A percentile compares a stretch with the other conserved stretches of the same genome.
These are phyloP conservation scores for Kodamaea ohmeri DNA, from an alignment of 1,139 yeast species.

Conservation along the genomic window DNA sequence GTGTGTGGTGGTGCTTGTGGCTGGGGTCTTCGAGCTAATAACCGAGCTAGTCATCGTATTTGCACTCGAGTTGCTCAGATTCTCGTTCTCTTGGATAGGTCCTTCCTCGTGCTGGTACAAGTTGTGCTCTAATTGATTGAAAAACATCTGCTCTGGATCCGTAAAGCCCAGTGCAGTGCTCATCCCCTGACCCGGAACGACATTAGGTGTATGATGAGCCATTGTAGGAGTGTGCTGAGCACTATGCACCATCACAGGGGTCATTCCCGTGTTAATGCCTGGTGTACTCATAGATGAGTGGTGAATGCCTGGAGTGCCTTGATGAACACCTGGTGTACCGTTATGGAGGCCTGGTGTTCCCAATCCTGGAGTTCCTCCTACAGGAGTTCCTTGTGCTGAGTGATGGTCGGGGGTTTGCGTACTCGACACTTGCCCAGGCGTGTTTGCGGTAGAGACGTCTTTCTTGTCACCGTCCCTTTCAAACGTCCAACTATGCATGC, in stretches of 20 bases:
- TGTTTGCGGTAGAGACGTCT: neutral
- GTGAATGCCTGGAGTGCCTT: slow-evolving; percentile 9
- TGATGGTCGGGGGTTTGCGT: neutral
- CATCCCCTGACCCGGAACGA: slow-evolving; percentile 2
- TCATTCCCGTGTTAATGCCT: slow-evolving; percentile 4
- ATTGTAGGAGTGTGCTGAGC: slow-evolving; percentile 7
- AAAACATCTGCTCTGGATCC: slow-evolving; percentile 18
- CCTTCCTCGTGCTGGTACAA: slow-evolving; percentile 12
- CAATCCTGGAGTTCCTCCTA: neutral
- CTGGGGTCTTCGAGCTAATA: slow-evolving; percentile 9
- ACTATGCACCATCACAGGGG: slow-evolving; percentile 3
- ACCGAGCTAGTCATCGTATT: slow-evolving; percentile 6
- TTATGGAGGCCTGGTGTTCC: slow-evolving; percentile 9
- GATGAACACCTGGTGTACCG: slow-evolving; percentile 1
- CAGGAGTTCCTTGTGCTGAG: neutral
- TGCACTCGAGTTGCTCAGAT: slow-evolving; percentile 6
- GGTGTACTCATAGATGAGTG: slow-evolving; percentile 2
- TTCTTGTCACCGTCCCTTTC: slow-evolving; percentile 2
- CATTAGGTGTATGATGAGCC: slow-evolving; percentile 4
- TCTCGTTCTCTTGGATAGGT: neutral
- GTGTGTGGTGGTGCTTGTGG: neutral
- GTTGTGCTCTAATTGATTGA: slow-evolving; percentile 16
- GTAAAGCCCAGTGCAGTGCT: slow-evolving; percentile 13
- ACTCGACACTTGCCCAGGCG: neutral
- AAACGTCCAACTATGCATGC: slow-evolving; percentile 4